phyloP scores from a whole-genome alignment of 106 monocot species.

The Agapanthus africanus region DNA sequence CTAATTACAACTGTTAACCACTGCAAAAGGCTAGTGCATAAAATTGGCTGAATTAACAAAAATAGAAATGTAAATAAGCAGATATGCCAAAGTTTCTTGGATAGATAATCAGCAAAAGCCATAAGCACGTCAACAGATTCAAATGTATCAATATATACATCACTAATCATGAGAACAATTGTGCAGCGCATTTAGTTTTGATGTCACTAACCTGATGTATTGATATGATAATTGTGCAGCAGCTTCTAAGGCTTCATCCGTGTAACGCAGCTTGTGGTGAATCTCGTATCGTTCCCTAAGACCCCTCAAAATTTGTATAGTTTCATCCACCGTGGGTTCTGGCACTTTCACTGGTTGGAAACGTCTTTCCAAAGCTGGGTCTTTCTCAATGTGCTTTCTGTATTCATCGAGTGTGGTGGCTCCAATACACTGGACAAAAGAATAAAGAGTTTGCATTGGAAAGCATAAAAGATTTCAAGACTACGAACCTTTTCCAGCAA shows the following conservation, averaged over 20 bases:
- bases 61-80: background rate
- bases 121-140: background rate
- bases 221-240: slow-evolving; percentile 30
- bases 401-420: slow-evolving; percentile 27
- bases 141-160: background rate
- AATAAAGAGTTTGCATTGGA: background rate
- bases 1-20: background rate
- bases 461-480: background rate
- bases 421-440: slow-evolving; percentile 23
- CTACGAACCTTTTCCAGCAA: background rate
- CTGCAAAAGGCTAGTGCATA: background rate
- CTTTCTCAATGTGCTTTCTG: slow-evolving; percentile 34
- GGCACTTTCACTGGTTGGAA: slow-evolving; percentile 32
- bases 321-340: slow-evolving; percentile 26
- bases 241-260: slow-evolving; percentile 25
- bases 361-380: slow-evolving; percentile 26
- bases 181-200: background rate
- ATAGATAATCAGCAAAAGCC: background rate
- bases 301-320: slow-evolving; percentile 25
- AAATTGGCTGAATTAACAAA: background rate
- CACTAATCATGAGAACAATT: background rate
- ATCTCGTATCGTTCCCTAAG: slow-evolving; percentile 29
- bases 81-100: background rate
- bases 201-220: slow-evolving; percentile 19
- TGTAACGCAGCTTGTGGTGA: slow-evolving; percentile 31